Evolutionary conservation across 257 asterid genomes (phyloP).

Genomic region (Penstemon barbatus): DNA sequence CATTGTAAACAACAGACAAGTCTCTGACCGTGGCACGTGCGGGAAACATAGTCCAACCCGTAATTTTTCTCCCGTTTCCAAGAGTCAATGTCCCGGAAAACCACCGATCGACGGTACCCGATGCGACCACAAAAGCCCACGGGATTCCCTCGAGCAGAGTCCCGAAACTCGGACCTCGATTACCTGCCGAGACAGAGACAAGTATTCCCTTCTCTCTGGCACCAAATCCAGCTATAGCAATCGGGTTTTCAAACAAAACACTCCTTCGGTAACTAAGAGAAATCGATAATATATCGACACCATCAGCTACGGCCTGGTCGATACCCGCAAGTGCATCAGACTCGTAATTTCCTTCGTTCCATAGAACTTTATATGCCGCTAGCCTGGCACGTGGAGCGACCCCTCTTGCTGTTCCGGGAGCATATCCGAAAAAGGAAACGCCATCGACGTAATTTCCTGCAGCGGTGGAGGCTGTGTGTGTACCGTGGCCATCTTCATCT

Average conservation of each 20-base stretch:
- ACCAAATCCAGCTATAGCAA: slow-evolving; percentile 40
- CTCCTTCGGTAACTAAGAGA: not conserved
- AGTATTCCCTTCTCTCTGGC: slow-evolving; percentile 38
- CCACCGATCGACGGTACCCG: slow-evolving; percentile 43
- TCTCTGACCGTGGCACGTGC: slow-evolving; percentile 23
- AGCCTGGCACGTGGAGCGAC: slow-evolving; percentile 43
- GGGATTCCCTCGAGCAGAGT: slow-evolving; percentile 32
- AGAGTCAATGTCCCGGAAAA: slow-evolving; percentile 38
- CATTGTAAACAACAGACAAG: slow-evolving; percentile 29
- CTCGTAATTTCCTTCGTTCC: slow-evolving; percentile 9
- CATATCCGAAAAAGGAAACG: slow-evolving; percentile 30
- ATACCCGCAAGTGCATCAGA: slow-evolving; percentile 39
- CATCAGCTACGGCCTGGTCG: slow-evolving; percentile 45
- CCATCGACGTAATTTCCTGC: slow-evolving; percentile 30
- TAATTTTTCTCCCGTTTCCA: slow-evolving; percentile 34
- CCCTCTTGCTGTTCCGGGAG: slow-evolving; percentile 32
- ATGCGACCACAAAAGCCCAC: slow-evolving; percentile 37
- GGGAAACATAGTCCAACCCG: slow-evolving; percentile 37
- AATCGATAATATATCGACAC: slow-evolving; percentile 36
- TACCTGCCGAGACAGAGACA: slow-evolving; percentile 37
- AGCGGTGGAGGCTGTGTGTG: slow-evolving; percentile 32
- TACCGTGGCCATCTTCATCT: slow-evolving; percentile 33
- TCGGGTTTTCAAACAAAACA: slow-evolving; percentile 26
- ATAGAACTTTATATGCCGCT: slow-evolving; percentile 29
- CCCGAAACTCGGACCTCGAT: slow-evolving; percentile 28